phyloP scores from a whole-genome alignment of 2,329 filamentous ascomycete species.

The Iodosphaeria phyllophila region DNA sequence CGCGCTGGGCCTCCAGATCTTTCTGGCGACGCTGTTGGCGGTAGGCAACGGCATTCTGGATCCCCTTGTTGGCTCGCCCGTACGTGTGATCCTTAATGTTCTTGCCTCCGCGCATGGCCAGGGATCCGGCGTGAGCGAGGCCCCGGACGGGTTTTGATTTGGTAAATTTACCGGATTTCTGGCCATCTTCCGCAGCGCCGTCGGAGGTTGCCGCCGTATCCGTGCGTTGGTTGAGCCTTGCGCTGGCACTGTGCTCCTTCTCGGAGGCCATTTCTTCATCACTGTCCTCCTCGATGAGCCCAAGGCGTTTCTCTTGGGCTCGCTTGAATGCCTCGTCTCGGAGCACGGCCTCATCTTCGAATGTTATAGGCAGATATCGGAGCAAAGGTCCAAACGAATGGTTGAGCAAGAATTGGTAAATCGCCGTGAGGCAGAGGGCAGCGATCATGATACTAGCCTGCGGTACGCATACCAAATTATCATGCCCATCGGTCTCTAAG shows the following conservation, averaged over 20 bases:
- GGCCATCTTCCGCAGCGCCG: slow-evolving; percentile 8
- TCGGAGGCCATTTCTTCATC: slow-evolving; percentile 28
- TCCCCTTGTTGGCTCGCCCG: slow-evolving; percentile 19
- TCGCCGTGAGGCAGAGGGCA: slow-evolving; percentile 45
- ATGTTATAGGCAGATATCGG: slow-evolving; percentile 78
- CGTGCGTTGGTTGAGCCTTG: too few relatives aligned
- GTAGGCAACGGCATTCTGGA: slow-evolving; percentile 26
- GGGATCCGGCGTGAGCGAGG: slow-evolving; percentile 26
- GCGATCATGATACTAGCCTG: slow-evolving; percentile 80
- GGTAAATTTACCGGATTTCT: slow-evolving; percentile 9
- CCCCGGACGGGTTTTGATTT: slow-evolving; percentile 23
- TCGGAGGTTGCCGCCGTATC: slow-evolving; percentile 8
- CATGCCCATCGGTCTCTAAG: slow-evolving; percentile 40
- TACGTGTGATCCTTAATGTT: slow-evolving; percentile 26
- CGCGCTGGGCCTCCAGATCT: slow-evolving; percentile 54
- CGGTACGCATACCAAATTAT: slow-evolving; percentile 39
- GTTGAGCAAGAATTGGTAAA: slow-evolving; percentile 72
- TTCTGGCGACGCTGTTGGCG: slow-evolving; percentile 27
- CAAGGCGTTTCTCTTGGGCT: slow-evolving; percentile 53
- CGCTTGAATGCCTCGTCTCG: slow-evolving; percentile 78
- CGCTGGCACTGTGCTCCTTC: slow-evolving; percentile 13
- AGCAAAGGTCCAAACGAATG: slow-evolving; percentile 69
- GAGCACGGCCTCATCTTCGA: slow-evolving; percentile 87
- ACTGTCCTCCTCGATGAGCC: slow-evolving; percentile 33
- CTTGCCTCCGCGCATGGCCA: slow-evolving; percentile 28